Percentiles rank a stretch among this genome's conserved stretches.
Evolutionary conservation across 495 filamentous ascomycete species (phyloP).

Genomic region (Terfezia claveryi): DNA sequence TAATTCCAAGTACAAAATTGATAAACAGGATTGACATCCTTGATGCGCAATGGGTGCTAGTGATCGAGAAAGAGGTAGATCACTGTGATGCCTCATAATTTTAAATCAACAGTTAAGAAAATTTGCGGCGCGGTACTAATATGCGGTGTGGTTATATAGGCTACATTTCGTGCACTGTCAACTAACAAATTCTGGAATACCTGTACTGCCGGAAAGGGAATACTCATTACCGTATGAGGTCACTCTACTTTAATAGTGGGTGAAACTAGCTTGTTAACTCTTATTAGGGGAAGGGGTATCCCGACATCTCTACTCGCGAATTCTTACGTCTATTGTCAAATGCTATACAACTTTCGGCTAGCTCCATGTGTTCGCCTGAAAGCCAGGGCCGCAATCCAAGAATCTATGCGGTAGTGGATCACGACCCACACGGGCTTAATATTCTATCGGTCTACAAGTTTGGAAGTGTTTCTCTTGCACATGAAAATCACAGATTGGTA

Average conservation of each 20-base stretch:
- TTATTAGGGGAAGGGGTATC: conserved; percentile 43
- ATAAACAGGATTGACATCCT: conserved; percentile 33
- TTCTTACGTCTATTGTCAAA: conserved; percentile 34
- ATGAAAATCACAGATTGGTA: conserved; percentile 40
- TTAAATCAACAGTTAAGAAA: too few species aligned
- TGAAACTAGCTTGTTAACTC: background rate
- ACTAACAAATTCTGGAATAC: conserved; percentile 30
- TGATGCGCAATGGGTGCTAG: conserved; percentile 44
- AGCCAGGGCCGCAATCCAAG: background rate
- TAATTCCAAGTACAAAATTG: conserved; percentile 40
- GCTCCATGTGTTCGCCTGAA: conserved; percentile 17
- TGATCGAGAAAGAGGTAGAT: conserved; percentile 77
- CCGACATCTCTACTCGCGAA: conserved; percentile 57
- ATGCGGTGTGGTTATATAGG: conserved; percentile 25
- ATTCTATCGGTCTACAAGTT: conserved; percentile 77
- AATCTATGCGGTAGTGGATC: conserved; percentile 54
- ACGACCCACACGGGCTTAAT: conserved; percentile 65
- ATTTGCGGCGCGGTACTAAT: background rate
- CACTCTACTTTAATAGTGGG: background rate
- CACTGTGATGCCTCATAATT: background rate
- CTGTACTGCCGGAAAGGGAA: conserved; percentile 31
- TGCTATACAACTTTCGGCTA: conserved; percentile 7
- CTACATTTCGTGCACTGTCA: conserved; percentile 53
- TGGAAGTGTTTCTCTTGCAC: conserved; percentile 49
- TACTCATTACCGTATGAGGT: conserved; percentile 13